These are phyloP conservation scores for Myxozyma monticola DNA, from an alignment of 805 yeast genomes.

Conservation along the genomic window DNA sequence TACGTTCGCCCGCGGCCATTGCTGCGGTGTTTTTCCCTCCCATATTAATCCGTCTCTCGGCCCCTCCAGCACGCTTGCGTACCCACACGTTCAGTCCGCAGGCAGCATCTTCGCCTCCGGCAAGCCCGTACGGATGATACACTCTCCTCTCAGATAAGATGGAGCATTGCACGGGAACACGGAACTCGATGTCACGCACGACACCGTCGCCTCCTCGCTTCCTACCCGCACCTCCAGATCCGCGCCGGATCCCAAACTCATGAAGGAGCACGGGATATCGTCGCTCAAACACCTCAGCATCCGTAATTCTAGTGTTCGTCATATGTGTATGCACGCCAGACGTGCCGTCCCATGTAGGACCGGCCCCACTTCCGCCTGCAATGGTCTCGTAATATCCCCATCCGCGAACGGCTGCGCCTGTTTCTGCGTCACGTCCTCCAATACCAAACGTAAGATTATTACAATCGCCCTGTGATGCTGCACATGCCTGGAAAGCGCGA, in stretches of 20 bases:
- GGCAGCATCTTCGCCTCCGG: conserved; percentile 76
- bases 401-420: conserved; percentile 35
- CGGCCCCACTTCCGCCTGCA: conserved; percentile 96
- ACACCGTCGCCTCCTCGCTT: conserved; percentile 84
- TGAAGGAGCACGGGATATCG: conserved; percentile 79
- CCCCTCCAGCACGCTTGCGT: conserved; percentile 35
- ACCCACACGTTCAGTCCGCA: conserved; percentile 63
- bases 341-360: conserved; percentile 80
- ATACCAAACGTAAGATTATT: conserved; percentile 91
- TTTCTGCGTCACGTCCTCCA: conserved; percentile 56
- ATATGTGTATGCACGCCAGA: conserved; percentile 92
- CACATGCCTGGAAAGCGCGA: conserved; percentile 83
- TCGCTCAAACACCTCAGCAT: conserved; percentile 83
- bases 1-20: conserved; percentile 61
- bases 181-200: conserved; percentile 77
- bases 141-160: conserved; percentile 85
- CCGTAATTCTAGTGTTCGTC: conserved; percentile 92
- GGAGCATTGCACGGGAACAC: conserved; percentile 68
- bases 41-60: conserved; percentile 39
- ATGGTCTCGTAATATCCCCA: conserved; percentile 53
- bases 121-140: conserved; percentile 79
- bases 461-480: conserved; percentile 95
- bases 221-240: conserved; percentile 80
- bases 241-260: conserved; percentile 66
- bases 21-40: conserved; percentile 72